A percentile compares a stretch with the other conserved stretches of the same genome.
phyloP scores from a whole-genome alignment of 169 alveolate species.

The Plasmodium inui region DNA sequence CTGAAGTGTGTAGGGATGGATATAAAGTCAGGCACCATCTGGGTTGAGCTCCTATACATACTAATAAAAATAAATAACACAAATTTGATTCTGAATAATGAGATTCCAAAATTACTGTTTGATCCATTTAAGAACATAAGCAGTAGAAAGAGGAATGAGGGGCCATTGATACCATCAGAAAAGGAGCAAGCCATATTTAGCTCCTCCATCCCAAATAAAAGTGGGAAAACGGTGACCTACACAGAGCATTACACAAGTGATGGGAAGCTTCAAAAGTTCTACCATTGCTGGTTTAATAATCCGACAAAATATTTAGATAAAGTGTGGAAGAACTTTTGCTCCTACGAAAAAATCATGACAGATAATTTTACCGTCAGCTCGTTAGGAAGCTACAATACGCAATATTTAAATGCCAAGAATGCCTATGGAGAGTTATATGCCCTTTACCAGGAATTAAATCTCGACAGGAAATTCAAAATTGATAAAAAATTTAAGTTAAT shows the following conservation, averaged over 20 bases:
- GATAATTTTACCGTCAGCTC: constrained; percentile 36
- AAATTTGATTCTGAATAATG: constrained; percentile 72
- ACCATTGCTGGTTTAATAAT: constrained; percentile 77
- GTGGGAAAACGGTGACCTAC: constrained; percentile 13
- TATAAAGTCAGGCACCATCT: constrained; percentile 80
- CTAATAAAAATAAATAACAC: constrained; percentile 84
- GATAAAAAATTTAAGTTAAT: constrained; percentile 71
- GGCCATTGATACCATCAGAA: constrained; percentile 75
- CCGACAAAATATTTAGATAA: constrained; percentile 83
- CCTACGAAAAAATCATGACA: constrained; percentile 57
- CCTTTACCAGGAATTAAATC: constrained; percentile 43
- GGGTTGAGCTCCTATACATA: constrained; percentile 81
- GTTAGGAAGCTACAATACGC: constrained; percentile 33
- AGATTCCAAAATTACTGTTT: constrained; percentile 77
- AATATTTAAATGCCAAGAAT: constrained; percentile 58
- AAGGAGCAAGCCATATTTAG: constrained; percentile 80
- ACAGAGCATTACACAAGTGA: constrained; percentile 62
- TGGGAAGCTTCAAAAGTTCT: constrained; percentile 38
- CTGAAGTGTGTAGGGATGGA: constrained; percentile 81
- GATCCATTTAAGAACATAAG: constrained; percentile 79
- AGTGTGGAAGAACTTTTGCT: constrained; percentile 82
- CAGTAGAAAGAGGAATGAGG: constrained; percentile 1
- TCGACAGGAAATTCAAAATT: constrained; percentile 67
- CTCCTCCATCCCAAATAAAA: constrained; percentile 37
- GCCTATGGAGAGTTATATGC: constrained; percentile 55